These are phyloP conservation scores for Rhizopogon roseolus DNA, from an alignment of 768 basidiomycete genomes.

Conservation along the genomic window DNA sequence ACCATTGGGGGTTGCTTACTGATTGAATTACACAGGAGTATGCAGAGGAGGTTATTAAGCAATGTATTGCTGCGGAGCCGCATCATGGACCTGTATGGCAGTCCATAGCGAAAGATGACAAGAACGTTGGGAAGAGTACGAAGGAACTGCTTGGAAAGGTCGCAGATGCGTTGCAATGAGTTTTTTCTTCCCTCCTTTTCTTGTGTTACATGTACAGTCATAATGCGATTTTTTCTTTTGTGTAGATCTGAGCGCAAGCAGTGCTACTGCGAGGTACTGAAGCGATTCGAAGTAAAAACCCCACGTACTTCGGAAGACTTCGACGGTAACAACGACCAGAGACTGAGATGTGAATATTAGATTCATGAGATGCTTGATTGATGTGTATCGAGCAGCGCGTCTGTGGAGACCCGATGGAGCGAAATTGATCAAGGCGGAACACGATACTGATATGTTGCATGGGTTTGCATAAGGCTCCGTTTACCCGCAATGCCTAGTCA, in stretches of 20 bases:
- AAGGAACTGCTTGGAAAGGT: conserved; percentile 69
- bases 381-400: conserved; percentile 1
- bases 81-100: conserved; percentile 87
- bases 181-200: too few relatives aligned
- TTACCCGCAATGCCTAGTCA: too few relatives aligned
- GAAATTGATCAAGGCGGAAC: conserved; percentile 12
- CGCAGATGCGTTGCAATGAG: conserved; percentile 36
- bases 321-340: too few relatives aligned
- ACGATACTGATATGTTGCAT: conserved; percentile 11
- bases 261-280: too few relatives aligned
- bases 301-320: too few relatives aligned
- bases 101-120: conserved; percentile 73
- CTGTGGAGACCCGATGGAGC: conserved; percentile 19
- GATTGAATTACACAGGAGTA: conserved; percentile 40
- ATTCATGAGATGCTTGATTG: conserved; percentile 16
- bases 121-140: conserved; percentile 61
- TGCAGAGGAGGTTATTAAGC: conserved; percentile 63
- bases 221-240: too few relatives aligned
- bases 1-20: conserved; percentile 71
- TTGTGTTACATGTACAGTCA: background rate
- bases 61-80: conserved; percentile 75
- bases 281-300: too few relatives aligned
- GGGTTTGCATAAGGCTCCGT: too few relatives aligned
- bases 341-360: too few relatives aligned
- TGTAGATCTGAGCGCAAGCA: too few relatives aligned